Conservation (phyloP, 495 filamentous ascomycete genomes). For the Evernia prunastri region DNA sequence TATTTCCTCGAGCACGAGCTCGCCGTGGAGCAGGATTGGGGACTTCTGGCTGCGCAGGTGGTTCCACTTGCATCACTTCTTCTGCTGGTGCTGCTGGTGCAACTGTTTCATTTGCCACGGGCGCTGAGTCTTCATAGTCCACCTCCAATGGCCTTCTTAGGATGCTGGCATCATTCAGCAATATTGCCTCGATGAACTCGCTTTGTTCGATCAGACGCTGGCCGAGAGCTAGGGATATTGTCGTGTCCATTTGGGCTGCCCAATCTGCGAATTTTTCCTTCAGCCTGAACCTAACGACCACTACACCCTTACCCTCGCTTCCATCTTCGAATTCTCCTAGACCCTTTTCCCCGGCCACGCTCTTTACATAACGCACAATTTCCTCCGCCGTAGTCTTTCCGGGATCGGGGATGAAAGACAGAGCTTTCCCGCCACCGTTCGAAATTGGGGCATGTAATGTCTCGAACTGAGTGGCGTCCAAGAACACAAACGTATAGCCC, state of each 20-base stretch:
- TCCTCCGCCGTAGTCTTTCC: constrained; percentile 66
- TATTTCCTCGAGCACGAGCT: constrained; percentile 30
- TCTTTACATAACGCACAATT: constrained; percentile 69
- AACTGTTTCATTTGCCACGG: not conserved
- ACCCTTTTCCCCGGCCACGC: constrained; percentile 65
- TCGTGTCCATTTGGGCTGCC: constrained; percentile 58
- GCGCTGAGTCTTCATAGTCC: constrained; percentile 27
- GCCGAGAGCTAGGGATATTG: constrained; percentile 62
- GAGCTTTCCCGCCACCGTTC: constrained; percentile 74
- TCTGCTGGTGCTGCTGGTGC: constrained; percentile 2
- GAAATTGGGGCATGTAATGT: constrained; percentile 66
- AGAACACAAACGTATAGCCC: constrained; percentile 84
- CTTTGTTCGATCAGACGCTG: constrained; percentile 83
- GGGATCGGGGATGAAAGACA: constrained; percentile 55
- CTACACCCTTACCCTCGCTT: constrained; percentile 60
- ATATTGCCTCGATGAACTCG: constrained; percentile 87
- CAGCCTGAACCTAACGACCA: constrained; percentile 69
- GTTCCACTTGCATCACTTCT: not conserved
- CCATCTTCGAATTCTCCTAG: constrained; percentile 54
- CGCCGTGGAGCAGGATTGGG: constrained; percentile 3
- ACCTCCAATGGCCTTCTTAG: constrained; percentile 56
- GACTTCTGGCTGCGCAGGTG: constrained; percentile 10
- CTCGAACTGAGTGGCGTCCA: constrained; percentile 70
- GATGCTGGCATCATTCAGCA: constrained; percentile 63
- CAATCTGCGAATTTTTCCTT: constrained; percentile 59